Conservation (phyloP, 2,329 filamentous ascomycete genomes). For the Penicillium sp. region DNA sequence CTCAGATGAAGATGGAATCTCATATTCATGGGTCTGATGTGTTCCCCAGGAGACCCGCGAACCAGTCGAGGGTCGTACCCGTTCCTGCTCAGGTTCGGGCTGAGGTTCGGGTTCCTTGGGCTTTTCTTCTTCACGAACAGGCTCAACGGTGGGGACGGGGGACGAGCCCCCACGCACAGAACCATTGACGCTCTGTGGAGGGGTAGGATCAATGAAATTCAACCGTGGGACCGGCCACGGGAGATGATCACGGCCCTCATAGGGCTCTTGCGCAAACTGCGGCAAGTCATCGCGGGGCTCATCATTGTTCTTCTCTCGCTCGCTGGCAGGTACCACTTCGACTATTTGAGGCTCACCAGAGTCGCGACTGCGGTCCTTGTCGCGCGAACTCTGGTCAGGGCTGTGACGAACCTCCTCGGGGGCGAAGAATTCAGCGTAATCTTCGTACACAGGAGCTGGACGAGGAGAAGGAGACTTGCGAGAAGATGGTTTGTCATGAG, state of each 20-base stretch:
- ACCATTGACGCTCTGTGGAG: slow-evolving; percentile 56
- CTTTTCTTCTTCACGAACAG: neutral
- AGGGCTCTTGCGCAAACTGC: slow-evolving; percentile 29
- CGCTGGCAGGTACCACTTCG: slow-evolving; percentile 40
- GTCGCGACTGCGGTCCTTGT: slow-evolving; percentile 26
- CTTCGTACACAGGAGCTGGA: slow-evolving; percentile 47
- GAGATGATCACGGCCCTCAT: slow-evolving; percentile 30
- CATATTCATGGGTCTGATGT: slow-evolving; percentile 69
- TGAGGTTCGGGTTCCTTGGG: slow-evolving; percentile 31
- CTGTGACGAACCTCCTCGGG: slow-evolving; percentile 49
- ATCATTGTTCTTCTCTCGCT: slow-evolving; percentile 25
- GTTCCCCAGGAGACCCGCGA: slow-evolving; percentile 71
- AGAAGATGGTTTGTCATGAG: slow-evolving; percentile 38
- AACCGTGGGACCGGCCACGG: slow-evolving; percentile 60
- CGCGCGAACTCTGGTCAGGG: slow-evolving; percentile 43
- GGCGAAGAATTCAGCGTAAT: slow-evolving; percentile 51
- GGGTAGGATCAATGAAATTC: slow-evolving; percentile 64
- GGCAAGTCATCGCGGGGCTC: slow-evolving; percentile 27
- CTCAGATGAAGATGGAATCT: slow-evolving; percentile 60
- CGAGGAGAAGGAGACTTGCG: slow-evolving; percentile 38
- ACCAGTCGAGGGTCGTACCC: slow-evolving; percentile 51
- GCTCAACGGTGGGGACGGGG: slow-evolving; percentile 44
- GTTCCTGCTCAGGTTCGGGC: slow-evolving; percentile 5
- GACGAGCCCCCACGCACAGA: slow-evolving; percentile 43
- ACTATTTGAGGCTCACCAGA: slow-evolving; percentile 37